Evolutionary conservation across 345 rosid genomes (phyloP).

Genomic region (Ricinus communis): DNA sequence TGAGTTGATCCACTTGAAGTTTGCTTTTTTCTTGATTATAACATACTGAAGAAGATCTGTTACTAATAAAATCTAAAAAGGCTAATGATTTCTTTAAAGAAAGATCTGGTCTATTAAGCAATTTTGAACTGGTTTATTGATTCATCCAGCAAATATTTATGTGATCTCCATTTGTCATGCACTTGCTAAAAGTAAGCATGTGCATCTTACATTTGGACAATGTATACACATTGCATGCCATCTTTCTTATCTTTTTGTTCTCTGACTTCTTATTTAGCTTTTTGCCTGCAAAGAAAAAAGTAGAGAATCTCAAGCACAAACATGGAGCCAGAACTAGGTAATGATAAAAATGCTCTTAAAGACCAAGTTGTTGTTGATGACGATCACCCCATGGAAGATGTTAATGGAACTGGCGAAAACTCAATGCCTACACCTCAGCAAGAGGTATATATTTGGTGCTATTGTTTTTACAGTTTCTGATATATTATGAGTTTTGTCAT

Average conservation of each 20-base stretch:
- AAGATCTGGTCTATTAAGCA: too few relatives aligned
- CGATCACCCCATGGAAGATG: constrained; percentile 14
- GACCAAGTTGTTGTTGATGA: constrained; percentile 15
- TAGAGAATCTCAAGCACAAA: constrained; percentile 27
- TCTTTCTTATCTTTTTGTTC: not conserved
- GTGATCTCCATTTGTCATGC: too few relatives aligned
- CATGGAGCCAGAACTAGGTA: constrained; percentile 36
- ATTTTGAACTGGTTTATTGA: too few relatives aligned
- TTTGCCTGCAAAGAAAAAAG: not conserved
- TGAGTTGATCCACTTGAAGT: too few relatives aligned
- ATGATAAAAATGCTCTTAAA: constrained; percentile 9
- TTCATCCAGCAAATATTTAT: too few relatives aligned
- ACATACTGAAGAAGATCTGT: too few relatives aligned
- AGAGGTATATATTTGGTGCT: constrained; percentile 35
- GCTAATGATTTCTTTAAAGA: too few relatives aligned
- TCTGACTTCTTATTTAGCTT: not conserved
- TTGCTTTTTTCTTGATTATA: too few relatives aligned
- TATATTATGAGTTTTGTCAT: not conserved
- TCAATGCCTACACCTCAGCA: constrained; percentile 41
- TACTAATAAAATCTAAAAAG: too few relatives aligned
- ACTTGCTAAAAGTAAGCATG: too few relatives aligned
- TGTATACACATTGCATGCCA: not conserved
- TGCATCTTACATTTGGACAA: not conserved
- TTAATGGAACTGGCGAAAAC: constrained; percentile 23
- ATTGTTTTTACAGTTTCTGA: not conserved